These are phyloP conservation scores for Calonectria honghensis DNA, from an alignment of 2,329 filamentous ascomycete genomes.

Conservation along the genomic window DNA sequence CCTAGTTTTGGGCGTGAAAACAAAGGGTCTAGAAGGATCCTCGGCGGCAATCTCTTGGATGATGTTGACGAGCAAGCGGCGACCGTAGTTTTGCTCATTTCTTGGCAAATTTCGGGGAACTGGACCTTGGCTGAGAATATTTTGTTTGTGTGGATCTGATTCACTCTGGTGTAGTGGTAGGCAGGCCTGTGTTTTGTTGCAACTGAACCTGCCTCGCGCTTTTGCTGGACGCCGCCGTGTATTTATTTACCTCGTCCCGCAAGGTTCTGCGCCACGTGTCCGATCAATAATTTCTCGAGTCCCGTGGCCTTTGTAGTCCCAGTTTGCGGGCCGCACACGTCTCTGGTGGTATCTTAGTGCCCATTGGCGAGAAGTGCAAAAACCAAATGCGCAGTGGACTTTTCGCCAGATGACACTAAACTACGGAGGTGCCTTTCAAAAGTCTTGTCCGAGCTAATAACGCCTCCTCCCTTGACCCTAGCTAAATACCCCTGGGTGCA, in stretches of 20 bases:
- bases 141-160: not conserved
- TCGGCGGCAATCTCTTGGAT: conserved; percentile 4
- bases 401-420: too few relatives aligned
- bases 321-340: not conserved
- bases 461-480: too few relatives aligned
- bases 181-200: not conserved
- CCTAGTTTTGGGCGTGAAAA: conserved; percentile 10
- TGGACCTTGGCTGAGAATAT: not conserved
- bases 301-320: not conserved
- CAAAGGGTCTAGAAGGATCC: conserved; percentile 16
- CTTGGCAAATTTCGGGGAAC: not conserved
- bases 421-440: too few relatives aligned
- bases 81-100: not conserved
- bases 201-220: not conserved
- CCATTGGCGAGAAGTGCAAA: too few relatives aligned
- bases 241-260: not conserved
- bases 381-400: too few relatives aligned
- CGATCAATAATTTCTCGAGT: not conserved
- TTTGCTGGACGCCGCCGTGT: not conserved
- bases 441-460: too few relatives aligned
- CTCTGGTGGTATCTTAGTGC: too few relatives aligned
- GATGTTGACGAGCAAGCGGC: conserved; percentile 19
- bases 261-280: not conserved
- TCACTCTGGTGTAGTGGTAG: not conserved
- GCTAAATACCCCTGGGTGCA: too few relatives aligned